A percentile compares a stretch with the other conserved stretches of the same genome.
These are phyloP conservation scores for Lactarius evosmus DNA, from an alignment of 768 basidiomycete genomes.

Conservation along the genomic window DNA sequence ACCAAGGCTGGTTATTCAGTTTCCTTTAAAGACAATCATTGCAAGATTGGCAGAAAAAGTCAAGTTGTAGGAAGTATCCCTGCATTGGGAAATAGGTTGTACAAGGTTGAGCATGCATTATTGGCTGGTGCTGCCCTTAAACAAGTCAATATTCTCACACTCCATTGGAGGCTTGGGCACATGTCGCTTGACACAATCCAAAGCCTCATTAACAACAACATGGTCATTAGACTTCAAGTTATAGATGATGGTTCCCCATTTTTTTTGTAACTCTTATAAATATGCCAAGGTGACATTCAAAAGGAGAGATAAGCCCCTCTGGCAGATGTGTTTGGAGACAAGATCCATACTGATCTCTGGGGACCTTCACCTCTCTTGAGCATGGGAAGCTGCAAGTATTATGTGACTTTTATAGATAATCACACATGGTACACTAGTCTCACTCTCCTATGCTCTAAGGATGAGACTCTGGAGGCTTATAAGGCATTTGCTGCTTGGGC, in stretches of 20 bases:
- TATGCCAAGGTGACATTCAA: too few species aligned
- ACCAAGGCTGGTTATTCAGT: conserved; percentile 8
- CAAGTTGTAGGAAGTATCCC: neutral
- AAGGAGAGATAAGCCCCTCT: neutral
- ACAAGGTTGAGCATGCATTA: neutral
- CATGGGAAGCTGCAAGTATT: conserved; percentile 34
- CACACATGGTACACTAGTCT: conserved; percentile 31
- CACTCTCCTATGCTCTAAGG: conserved; percentile 34
- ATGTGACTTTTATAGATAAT: conserved; percentile 39
- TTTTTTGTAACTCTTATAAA: too few species aligned
- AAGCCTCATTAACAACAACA: too few species aligned
- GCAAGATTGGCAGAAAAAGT: neutral
- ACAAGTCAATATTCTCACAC: too few species aligned
- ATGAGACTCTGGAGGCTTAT: conserved; percentile 32
- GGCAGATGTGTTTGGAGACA: neutral
- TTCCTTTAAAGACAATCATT: neutral
- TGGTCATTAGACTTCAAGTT: too few species aligned
- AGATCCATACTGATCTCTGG: conserved; percentile 19
- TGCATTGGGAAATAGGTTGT: neutral
- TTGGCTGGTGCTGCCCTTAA: too few species aligned
- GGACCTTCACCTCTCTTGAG: conserved; percentile 26
- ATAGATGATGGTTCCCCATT: too few species aligned
- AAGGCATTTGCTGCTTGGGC: conserved; percentile 31
- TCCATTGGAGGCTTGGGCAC: too few species aligned
- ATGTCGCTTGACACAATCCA: too few species aligned